These are phyloP conservation scores for Sporothrix protearum DNA, from an alignment of 2,329 filamentous ascomycete species.

Conservation along the genomic window DNA sequence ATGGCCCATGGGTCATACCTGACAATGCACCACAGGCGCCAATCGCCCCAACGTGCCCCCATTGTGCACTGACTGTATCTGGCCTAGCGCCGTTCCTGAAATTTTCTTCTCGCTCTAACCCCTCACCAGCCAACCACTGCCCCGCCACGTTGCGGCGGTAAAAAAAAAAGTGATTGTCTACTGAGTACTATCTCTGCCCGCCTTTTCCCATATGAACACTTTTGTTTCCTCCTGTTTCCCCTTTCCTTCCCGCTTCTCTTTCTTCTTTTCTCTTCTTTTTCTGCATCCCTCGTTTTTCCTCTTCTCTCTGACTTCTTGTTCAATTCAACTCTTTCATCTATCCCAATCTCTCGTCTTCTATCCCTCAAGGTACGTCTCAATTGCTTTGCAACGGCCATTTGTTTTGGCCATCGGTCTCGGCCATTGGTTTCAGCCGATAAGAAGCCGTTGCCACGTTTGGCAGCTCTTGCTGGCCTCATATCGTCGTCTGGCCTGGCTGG, in stretches of 20 bases:
- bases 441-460: neutral
- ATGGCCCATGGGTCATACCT: neutral
- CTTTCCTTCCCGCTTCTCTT: conserved; percentile 24
- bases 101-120: conserved; percentile 24
- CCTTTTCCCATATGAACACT: conserved; percentile 20
- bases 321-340: neutral
- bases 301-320: conserved; percentile 27
- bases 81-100: conserved; percentile 24
- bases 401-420: no score
- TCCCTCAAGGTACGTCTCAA: conserved; percentile 22
- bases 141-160: conserved; percentile 18
- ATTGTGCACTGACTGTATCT: neutral
- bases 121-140: conserved; percentile 23
- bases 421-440: neutral
- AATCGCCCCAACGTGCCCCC: neutral
- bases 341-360: conserved; percentile 28
- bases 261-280: conserved; percentile 30
- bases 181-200: conserved; percentile 18
- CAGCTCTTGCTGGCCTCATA: neutral
- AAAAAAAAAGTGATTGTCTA: conserved; percentile 18
- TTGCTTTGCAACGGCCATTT: neutral
- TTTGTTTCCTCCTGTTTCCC: conserved; percentile 28
- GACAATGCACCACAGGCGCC: conserved; percentile 2
- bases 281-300: neutral
- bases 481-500: neutral